These are phyloP conservation scores for Paramyrothecium sp. DNA, from an alignment of 2,329 filamentous ascomycete species.

Conservation along the genomic window DNA sequence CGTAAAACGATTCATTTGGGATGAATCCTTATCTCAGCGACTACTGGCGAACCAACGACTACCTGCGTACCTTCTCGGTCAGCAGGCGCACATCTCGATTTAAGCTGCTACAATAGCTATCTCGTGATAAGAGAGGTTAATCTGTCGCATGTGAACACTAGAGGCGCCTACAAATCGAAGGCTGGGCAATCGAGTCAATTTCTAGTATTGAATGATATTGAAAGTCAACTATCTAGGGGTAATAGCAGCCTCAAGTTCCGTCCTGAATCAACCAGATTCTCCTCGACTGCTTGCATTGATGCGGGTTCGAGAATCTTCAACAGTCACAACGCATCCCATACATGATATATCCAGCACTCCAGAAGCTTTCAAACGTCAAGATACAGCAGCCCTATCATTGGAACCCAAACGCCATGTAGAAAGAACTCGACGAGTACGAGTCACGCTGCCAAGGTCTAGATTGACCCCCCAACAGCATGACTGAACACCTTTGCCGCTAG, in stretches of 20 bases:
- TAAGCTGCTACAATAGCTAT: too few species aligned
- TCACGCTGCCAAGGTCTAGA: too few species aligned
- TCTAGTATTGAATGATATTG: neutral
- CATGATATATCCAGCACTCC: neutral
- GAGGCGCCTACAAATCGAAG: neutral
- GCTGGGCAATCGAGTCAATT: neutral
- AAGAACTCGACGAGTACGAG: too few species aligned
- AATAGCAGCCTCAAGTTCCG: too few species aligned
- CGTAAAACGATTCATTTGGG: slow-evolving; percentile 7
- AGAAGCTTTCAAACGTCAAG: neutral
- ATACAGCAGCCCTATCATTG: neutral
- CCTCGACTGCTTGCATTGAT: neutral
- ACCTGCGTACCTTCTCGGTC: too few species aligned
- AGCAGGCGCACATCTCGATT: too few species aligned
- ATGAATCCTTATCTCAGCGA: slow-evolving; percentile 4
- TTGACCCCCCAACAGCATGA: slow-evolving; percentile 64
- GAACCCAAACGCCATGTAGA: neutral
- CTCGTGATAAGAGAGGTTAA: too few species aligned
- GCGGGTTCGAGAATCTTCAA: neutral
- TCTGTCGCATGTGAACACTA: too few species aligned
- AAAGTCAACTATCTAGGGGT: neutral
- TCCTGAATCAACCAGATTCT: too few species aligned
- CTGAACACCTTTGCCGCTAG: slow-evolving; percentile 85
- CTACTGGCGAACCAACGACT: slow-evolving; percentile 2
- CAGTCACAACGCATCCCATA: neutral